A percentile compares a stretch with the other conserved stretches of the same genome.
These are phyloP conservation scores for Naematelia aurantialba DNA, from an alignment of 768 basidiomycete genomes.

Conservation along the genomic window DNA sequence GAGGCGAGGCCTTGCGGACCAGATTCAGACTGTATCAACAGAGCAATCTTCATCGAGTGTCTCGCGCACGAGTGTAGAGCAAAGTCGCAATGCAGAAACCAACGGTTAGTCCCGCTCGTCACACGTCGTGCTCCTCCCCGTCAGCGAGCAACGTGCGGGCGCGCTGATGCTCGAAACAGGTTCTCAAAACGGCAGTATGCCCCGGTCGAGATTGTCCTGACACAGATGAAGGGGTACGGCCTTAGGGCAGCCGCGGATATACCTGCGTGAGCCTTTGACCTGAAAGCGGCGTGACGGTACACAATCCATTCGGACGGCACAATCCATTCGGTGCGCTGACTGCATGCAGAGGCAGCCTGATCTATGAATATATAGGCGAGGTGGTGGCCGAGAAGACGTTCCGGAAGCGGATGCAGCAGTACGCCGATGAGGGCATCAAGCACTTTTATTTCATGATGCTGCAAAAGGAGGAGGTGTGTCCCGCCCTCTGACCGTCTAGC, in stretches of 20 bases:
- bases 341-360: conserved; percentile 70
- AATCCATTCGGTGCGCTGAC: conserved; percentile 12
- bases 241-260: conserved; percentile 64
- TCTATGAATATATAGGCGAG: conserved; percentile 97
- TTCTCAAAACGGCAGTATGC: conserved; percentile 85
- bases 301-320: background rate
- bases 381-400: conserved; percentile 84
- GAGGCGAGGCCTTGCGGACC: conserved; percentile 73
- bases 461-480: conserved; percentile 87
- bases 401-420: conserved; percentile 88
- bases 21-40: conserved; percentile 90
- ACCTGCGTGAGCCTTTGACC: conserved; percentile 47
- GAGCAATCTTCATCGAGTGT: conserved; percentile 95
- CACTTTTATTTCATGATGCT: conserved; percentile 99
- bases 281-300: background rate
- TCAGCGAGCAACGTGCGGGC: too few species aligned
- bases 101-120: conserved; percentile 61
- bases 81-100: conserved; percentile 77
- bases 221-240: conserved; percentile 94
- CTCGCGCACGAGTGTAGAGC: conserved; percentile 84
- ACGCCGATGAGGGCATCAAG: conserved; percentile 83
- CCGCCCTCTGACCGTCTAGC: background rate
- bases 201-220: conserved; percentile 80
- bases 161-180: conserved; percentile 53
- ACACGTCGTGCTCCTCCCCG: background rate